Conservation (phyloP, 2,329 filamentous ascomycete genomes). For the Helminthosporium solani region DNA sequence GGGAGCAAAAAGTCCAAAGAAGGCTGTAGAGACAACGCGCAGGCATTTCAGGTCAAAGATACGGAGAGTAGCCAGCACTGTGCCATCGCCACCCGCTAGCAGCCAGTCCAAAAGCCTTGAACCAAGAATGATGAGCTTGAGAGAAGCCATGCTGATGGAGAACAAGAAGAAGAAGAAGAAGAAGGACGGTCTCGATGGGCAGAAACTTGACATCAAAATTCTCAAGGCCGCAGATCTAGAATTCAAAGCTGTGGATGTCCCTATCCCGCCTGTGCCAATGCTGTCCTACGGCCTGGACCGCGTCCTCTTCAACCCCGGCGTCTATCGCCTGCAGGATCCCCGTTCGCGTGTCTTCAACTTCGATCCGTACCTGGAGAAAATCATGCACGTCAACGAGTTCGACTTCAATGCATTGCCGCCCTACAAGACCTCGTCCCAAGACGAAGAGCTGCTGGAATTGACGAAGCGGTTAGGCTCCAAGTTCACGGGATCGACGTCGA, state of each 20-base stretch:
- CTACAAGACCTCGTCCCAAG: conserved; percentile 90
- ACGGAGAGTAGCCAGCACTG: too few relatives aligned
- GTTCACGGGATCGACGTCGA: conserved; percentile 94
- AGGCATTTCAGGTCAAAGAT: too few relatives aligned
- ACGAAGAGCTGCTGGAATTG: conserved; percentile 67
- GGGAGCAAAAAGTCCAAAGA: background rate
- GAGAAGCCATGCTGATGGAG: conserved; percentile 26
- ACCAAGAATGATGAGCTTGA: conserved; percentile 16
- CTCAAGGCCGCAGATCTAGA: conserved; percentile 32
- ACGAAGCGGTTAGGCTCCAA: conserved; percentile 68
- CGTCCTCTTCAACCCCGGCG: conserved; percentile 87
- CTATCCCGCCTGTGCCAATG: conserved; percentile 58
- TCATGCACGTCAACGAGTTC: conserved; percentile 92
- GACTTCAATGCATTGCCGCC: conserved; percentile 83
- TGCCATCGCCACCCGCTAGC: too few relatives aligned
- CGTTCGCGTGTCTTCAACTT: conserved; percentile 92
- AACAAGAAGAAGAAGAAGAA: conserved; percentile 8
- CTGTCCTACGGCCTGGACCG: conserved; percentile 77
- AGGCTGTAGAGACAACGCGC: too few relatives aligned
- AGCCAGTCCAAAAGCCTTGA: background rate
- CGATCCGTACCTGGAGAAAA: conserved; percentile 86
- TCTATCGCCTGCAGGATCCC: conserved; percentile 88
- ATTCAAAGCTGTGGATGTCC: conserved; percentile 43
- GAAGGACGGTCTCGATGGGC: conserved; percentile 6
- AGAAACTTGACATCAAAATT: conserved; percentile 24